A percentile compares a stretch with the other conserved stretches of the same genome.
Conservation (phyloP, 164 flowering plant genomes). For the Kingdonia uniflora region DNA sequence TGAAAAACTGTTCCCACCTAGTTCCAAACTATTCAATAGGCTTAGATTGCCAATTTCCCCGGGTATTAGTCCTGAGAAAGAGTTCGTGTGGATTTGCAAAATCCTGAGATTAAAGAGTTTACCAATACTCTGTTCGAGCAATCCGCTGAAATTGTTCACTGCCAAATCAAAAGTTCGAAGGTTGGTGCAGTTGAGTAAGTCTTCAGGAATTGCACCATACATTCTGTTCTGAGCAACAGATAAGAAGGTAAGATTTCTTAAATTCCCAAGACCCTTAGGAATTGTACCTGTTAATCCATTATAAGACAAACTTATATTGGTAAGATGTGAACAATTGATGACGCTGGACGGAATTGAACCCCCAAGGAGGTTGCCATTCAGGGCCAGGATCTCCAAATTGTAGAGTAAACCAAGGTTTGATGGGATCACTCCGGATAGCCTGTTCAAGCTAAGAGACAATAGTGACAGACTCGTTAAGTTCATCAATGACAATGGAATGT, state of each 20-base stretch:
- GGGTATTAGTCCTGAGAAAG: slow-evolving; percentile 39
- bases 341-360: slow-evolving; percentile 65
- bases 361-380: slow-evolving; percentile 29
- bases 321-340: slow-evolving; percentile 47
- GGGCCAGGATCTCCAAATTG: slow-evolving; percentile 34
- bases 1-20: slow-evolving; percentile 28
- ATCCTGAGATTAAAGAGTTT: slow-evolving; percentile 23
- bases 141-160: slow-evolving; percentile 33
- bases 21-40: slow-evolving; percentile 20
- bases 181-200: slow-evolving; percentile 50
- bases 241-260: slow-evolving; percentile 42
- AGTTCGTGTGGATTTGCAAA: slow-evolving; percentile 22
- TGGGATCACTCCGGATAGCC: slow-evolving; percentile 45
- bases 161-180: slow-evolving; percentile 30
- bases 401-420: slow-evolving; percentile 38
- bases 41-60: slow-evolving; percentile 40
- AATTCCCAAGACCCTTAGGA: slow-evolving; percentile 43
- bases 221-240: slow-evolving; percentile 33
- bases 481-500: slow-evolving; percentile 43
- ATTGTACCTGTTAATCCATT: slow-evolving; percentile 50
- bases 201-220: slow-evolving; percentile 58
- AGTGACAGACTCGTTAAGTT: slow-evolving; percentile 37
- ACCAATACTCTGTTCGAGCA: slow-evolving; percentile 28
- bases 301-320: slow-evolving; percentile 13
- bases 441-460: slow-evolving; percentile 37